Evolutionary conservation across 2,329 filamentous ascomycete genomes (phyloP), one percentile per base, ranked within the genome.

Genomic region (Allantophomopsis cytisporea): DNA sequence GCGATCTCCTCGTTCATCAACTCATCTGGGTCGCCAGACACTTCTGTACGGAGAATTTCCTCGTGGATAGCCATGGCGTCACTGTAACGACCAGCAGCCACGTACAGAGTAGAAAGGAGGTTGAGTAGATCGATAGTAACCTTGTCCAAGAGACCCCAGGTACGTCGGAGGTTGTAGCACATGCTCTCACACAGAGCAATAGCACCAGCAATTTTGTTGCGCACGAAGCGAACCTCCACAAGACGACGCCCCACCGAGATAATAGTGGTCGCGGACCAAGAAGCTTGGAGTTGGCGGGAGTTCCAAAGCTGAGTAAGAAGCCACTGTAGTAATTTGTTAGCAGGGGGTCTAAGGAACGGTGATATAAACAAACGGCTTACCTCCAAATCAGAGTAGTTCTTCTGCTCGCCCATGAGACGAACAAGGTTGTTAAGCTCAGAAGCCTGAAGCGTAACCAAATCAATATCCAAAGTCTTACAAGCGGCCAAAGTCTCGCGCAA

Each of bases 371-470:
- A 28, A 28, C 23, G 23, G 23, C 38, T 45, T 50, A 54, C 47
- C 45, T 69, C 65, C 10, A 69, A 59, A 37, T 67, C 64, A 15
- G 53, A 50, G 42, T 60, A 66, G 47, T 69, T 65, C 41, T 58
- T 50, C 41, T 69, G 65, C 17, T 63, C 60, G 21, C 66, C 67
- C 2, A 72, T 57, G 3, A 71, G 54, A 8, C 59, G 58, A 20
- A 68, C 57, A 2, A 70, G 54, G 7, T 61, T 60, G 14, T 60
- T 60, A 1, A 71, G 51, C 31, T 69, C 65, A 23, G 60, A 55
- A 38, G 66, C 60, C 15, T 57, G 55, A 13, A 71, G 47, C 8
- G 59, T 56, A 12, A 60, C 52, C 32, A 69, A 57, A 41, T 68
- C 61, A 34, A 71, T 59, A 14, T 66, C 54, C 14, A 58, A 50